Percentiles rank a stretch among this genome's conserved stretches.
These are phyloP conservation scores for Rhodotorula paludigena DNA, from an alignment of 768 basidiomycete species.

Conservation along the genomic window DNA sequence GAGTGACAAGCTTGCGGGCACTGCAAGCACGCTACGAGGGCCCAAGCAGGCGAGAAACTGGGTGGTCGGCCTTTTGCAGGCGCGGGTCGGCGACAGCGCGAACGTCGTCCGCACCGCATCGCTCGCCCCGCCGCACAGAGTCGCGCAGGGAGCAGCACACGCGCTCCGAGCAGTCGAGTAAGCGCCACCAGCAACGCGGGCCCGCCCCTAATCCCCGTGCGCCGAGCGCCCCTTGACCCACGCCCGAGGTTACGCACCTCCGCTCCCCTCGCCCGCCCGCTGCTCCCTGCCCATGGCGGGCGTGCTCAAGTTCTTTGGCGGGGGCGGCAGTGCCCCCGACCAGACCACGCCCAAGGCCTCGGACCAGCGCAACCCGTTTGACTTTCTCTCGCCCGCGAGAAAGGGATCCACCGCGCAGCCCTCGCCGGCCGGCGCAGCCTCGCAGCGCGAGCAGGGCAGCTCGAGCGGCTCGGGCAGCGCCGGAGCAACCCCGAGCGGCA, in stretches of 20 bases:
- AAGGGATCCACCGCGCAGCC: neutral
- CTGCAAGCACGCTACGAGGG: too few species aligned
- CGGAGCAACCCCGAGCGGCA: neutral
- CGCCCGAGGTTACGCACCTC: neutral
- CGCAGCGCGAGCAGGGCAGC: neutral
- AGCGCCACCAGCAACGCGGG: too few species aligned
- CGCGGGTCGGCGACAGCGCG: too few species aligned
- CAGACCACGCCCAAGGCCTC: constrained; percentile 60
- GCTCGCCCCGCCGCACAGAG: too few species aligned
- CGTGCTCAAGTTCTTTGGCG: constrained; percentile 70
- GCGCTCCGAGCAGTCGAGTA: too few species aligned
- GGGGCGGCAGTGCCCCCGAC: constrained; percentile 50
- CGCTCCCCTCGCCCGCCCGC: neutral
- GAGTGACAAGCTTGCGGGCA: too few species aligned
- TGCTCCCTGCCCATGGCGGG: neutral
- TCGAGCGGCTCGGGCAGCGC: neutral
- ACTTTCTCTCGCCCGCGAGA: constrained; percentile 43
- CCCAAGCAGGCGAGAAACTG: too few species aligned
- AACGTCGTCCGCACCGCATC: too few species aligned
- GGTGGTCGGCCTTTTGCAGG: too few species aligned
- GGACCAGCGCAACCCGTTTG: constrained; percentile 61
- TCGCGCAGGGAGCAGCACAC: too few species aligned
- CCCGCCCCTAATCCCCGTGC: too few species aligned
- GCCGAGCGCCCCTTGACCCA: neutral
- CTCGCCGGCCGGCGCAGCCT: too few species aligned